Base-by-base conservation (phyloP, 331 rosid species). In the Arachis monticola region DNA sequence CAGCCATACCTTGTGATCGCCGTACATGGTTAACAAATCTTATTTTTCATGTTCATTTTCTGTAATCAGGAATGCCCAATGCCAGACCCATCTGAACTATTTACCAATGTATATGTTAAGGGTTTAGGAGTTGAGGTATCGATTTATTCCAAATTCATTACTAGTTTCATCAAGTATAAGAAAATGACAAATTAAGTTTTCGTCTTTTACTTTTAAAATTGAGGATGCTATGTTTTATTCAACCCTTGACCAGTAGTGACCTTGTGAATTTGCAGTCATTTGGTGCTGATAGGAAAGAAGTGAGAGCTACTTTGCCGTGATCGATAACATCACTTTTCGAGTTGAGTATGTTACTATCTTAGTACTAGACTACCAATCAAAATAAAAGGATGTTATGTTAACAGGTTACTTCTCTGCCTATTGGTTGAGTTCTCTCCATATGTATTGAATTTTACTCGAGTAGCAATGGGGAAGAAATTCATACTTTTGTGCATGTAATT, bases 201-300 rank as follows among this genome's bases (percentile, higher is more conserved):
- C 38, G 30, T 48, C 13, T 69, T 57, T 57, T 62, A 10, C 67
- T 32, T 63, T 56, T 35, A 14, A 63, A 63, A 27, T 50, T 40
- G 52, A 5, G 48, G 41, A 32, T 64, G 41, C 38, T 32, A 22
- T 78, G 30, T 46, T 70, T 60, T 48, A 31, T 57, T 60, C 57
- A 7, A 76, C 67, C 47, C 70, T 32, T 7, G n/a, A 44, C 44
- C 22, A 17, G 22, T 32, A 58, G 31, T 79, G 62, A 0, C 64
- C 4, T 77, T 73, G 53, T 41, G 47, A 17, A 59, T 72, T 86
- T 79, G 81, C 92, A 94, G 99, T 70, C 88, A 64, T 90, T 50
- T 53, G 99, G 99, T 46, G 44, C 85, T 6, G 99, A 94, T 66
- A 82, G 99, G 87, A 94, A 91, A 84, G 97, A 87, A 88, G 58